A percentile compares a stretch with the other conserved stretches of the same genome.
These are phyloP conservation scores for Zopfia rhizophila DNA, from an alignment of 2,329 filamentous ascomycete species.

Conservation along the genomic window DNA sequence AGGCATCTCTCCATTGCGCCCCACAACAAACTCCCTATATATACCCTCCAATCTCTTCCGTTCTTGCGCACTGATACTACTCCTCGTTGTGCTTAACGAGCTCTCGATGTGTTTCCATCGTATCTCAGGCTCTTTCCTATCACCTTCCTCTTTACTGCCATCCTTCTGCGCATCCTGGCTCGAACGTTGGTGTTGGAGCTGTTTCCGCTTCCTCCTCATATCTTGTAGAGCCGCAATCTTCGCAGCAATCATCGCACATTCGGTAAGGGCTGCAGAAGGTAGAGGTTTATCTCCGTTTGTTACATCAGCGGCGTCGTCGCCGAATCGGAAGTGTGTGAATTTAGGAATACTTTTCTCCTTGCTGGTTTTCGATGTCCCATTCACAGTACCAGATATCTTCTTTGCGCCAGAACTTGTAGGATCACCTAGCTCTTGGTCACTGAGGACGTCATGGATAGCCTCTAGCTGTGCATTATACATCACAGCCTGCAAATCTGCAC, in stretches of 20 bases:
- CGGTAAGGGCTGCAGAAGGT: slow-evolving; percentile 70
- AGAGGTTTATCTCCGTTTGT: slow-evolving; percentile 55
- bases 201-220: slow-evolving; percentile 71
- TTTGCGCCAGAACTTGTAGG: slow-evolving; percentile 40
- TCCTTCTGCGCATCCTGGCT: slow-evolving; percentile 20
- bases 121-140: slow-evolving; percentile 78
- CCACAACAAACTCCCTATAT: slow-evolving; percentile 92
- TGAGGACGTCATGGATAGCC: slow-evolving; percentile 92
- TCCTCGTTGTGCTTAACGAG: slow-evolving; percentile 78
- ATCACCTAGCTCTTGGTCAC: slow-evolving; percentile 59
- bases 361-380: slow-evolving; percentile 18
- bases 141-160: slow-evolving; percentile 43
- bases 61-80: slow-evolving; percentile 85
- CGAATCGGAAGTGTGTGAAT: slow-evolving; percentile 80
- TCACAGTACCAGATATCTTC: slow-evolving; percentile 38
- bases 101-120: slow-evolving; percentile 84
- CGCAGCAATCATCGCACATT: slow-evolving; percentile 80
- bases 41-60: slow-evolving; percentile 78
- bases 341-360: slow-evolving; percentile 41
- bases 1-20: slow-evolving; percentile 93
- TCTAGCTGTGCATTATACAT: slow-evolving; percentile 97
- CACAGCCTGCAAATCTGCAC: slow-evolving; percentile 92
- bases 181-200: slow-evolving; percentile 58
- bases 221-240: slow-evolving; percentile 84
- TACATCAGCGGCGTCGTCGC: slow-evolving; percentile 58